A percentile compares a stretch with the other conserved stretches of the same genome.
Conservation (phyloP, 1,284 basidiomycete species). For the Moesziomyces parantarcticus region DNA sequence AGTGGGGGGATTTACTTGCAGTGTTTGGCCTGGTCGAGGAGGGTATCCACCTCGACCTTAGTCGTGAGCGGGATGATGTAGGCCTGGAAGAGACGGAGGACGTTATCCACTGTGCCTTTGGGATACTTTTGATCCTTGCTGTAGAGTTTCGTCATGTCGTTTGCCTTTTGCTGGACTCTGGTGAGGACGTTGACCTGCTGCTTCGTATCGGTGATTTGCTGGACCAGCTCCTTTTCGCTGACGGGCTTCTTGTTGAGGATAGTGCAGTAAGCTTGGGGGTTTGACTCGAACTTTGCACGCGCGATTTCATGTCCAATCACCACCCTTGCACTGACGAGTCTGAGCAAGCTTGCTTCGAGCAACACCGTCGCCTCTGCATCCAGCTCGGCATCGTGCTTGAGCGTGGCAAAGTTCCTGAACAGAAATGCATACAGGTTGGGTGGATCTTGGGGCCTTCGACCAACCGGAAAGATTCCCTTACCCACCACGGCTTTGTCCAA, state of each 20-base stretch:
- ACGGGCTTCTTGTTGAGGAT: not conserved
- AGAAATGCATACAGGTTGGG: conserved; percentile 5
- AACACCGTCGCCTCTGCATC: not conserved
- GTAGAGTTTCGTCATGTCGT: conserved; percentile 1
- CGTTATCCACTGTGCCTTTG: not conserved
- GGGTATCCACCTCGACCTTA: conserved; percentile 8
- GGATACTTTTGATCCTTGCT: conserved; percentile 3
- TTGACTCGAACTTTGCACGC: conserved; percentile 12
- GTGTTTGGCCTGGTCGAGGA: not conserved
- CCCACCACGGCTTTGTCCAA: conserved; percentile 9
- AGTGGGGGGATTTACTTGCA: conserved; percentile 1
- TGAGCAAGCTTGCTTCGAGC: conserved; percentile 10
- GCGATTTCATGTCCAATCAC: conserved; percentile 19
- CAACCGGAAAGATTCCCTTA: conserved; percentile 15
- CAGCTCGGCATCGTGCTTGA: not conserved
- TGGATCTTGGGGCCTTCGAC: conserved; percentile 21
- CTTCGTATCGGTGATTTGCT: conserved; percentile 1
- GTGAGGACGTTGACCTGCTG: conserved; percentile 13
- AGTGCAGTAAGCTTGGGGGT: conserved; percentile 3
- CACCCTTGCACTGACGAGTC: conserved; percentile 6
- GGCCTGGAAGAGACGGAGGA: conserved; percentile 31
- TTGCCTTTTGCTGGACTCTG: conserved; percentile 13
- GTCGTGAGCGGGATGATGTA: conserved; percentile 40
- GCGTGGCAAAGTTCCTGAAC: not conserved
- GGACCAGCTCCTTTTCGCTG: not conserved